Conservation (phyloP, 2,329 filamentous ascomycete species). For the Pyrenophora teres region DNA sequence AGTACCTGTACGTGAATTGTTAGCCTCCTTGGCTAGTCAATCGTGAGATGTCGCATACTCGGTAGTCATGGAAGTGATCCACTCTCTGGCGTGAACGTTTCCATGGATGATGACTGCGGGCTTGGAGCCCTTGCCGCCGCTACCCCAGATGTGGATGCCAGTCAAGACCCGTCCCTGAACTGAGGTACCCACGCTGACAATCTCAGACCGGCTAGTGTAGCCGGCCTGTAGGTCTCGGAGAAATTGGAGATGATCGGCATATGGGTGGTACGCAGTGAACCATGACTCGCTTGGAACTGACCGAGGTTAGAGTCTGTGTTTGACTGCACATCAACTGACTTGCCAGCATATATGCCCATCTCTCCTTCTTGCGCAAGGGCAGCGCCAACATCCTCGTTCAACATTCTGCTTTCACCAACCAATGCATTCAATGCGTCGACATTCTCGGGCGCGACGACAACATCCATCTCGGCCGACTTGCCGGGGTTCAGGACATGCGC, state of each 20-base stretch:
- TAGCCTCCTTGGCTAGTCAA: neutral
- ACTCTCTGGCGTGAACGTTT: constrained; percentile 45
- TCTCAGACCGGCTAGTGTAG: constrained; percentile 40
- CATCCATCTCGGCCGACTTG: constrained; percentile 33
- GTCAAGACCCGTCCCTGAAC: constrained; percentile 40
- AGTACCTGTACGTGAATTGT: constrained; percentile 21
- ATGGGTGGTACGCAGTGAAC: constrained; percentile 46
- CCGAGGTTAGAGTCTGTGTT: constrained; percentile 4
- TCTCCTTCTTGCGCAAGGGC: constrained; percentile 39
- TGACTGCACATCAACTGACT: neutral
- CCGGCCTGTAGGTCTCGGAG: constrained; percentile 41
- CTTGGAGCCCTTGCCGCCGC: constrained; percentile 44
- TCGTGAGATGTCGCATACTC: constrained; percentile 13
- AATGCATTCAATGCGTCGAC: constrained; percentile 37
- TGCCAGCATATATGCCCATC: constrained; percentile 36
- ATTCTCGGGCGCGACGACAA: constrained; percentile 45
- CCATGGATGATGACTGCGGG: constrained; percentile 43
- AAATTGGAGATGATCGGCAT: constrained; percentile 43
- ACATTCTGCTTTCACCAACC: constrained; percentile 31
- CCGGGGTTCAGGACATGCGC: constrained; percentile 43
- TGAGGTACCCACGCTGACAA: constrained; percentile 40
- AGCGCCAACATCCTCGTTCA: constrained; percentile 45
- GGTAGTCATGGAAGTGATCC: constrained; percentile 43
- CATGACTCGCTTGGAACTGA: constrained; percentile 41
- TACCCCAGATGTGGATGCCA: constrained; percentile 48